Evolutionary conservation across 257 asterid genomes (phyloP), one percentile per base, ranked within the genome.

Genomic region (Marsdenia floribunda): DNA sequence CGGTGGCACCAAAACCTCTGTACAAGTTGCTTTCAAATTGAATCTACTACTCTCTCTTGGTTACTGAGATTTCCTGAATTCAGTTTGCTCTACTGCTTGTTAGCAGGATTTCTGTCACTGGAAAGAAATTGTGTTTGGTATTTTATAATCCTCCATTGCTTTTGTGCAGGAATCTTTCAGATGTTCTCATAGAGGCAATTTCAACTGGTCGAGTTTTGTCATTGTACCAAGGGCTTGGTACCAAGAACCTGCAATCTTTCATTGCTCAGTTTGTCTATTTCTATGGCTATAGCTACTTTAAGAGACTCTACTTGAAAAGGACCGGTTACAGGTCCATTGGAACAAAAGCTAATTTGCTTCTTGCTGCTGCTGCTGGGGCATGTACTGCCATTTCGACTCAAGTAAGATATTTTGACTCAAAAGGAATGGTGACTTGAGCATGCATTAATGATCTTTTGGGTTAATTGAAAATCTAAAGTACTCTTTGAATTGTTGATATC

Each of bases 321-420:
- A 84, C 81, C 68, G 88, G 88, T 72, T 76, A 58, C 74, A 82
- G 74, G 75, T 82, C 88, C 79, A 84, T 84, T 42, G 88, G 88
- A 70, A 82, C 88, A 57, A 82, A 57, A 69, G 86, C 83, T 73
- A 84, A 84, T 75, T 71, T 84, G 82, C 37, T 84, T 60, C 75
- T 84, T 74, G 88, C 86, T 42, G 88, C 88, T 68, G 88, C 82
- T 59, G 88, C 88, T 59, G 88, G 88, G 37, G 88, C 84, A 67
- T 82, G 84, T 75, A 82, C 84, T 52, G 88, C 86, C 71, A 68
- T 84, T 71, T 38, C 68, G 46, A 82, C 86, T 54, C 88, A 84
- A 77, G 88, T 82, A 78, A 68, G 83, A 49, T 53, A 42, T 61
- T 58, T 26, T 33, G 33, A 22, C 47, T 80, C 35, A 67, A 40